Conservation (phyloP, 164 flowering plant genomes). For the Santalum album region DNA sequence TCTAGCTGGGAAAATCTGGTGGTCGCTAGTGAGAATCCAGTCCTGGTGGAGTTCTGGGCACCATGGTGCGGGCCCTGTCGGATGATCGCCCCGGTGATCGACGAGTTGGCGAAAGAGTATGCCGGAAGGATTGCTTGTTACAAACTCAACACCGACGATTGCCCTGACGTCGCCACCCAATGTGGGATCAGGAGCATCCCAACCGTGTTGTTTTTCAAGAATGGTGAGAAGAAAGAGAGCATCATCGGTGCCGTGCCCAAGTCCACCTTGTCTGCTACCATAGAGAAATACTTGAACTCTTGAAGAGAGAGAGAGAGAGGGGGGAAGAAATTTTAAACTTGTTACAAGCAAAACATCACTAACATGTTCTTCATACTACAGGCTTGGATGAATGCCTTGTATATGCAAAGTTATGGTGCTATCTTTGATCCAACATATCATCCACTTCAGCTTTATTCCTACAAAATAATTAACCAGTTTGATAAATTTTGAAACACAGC, state of each 20-base stretch:
- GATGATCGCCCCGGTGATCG: constrained; percentile 66
- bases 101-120: constrained; percentile 59
- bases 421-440: too few relatives aligned
- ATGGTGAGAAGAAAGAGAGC: constrained; percentile 77
- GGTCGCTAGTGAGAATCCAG: constrained; percentile 34
- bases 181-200: constrained; percentile 77
- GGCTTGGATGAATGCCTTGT: too few relatives aligned
- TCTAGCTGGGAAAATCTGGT: constrained; percentile 46
- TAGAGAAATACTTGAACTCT: constrained; percentile 51
- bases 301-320: too few relatives aligned
- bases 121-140: constrained; percentile 52
- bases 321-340: too few relatives aligned
- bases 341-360: too few relatives aligned
- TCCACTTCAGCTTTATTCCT: too few relatives aligned
- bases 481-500: too few relatives aligned
- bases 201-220: constrained; percentile 66
- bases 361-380: too few relatives aligned
- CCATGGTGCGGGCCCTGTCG: constrained; percentile 96
- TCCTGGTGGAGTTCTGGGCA: constrained; percentile 80
- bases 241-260: constrained; percentile 80
- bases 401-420: too few relatives aligned
- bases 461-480: too few relatives aligned
- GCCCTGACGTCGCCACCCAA: constrained; percentile 48
- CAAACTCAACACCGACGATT: constrained; percentile 71
- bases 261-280: constrained; percentile 41